Evolutionary conservation across 345 rosid species (phyloP).

Genomic region (Lenwebbia sp.): DNA sequence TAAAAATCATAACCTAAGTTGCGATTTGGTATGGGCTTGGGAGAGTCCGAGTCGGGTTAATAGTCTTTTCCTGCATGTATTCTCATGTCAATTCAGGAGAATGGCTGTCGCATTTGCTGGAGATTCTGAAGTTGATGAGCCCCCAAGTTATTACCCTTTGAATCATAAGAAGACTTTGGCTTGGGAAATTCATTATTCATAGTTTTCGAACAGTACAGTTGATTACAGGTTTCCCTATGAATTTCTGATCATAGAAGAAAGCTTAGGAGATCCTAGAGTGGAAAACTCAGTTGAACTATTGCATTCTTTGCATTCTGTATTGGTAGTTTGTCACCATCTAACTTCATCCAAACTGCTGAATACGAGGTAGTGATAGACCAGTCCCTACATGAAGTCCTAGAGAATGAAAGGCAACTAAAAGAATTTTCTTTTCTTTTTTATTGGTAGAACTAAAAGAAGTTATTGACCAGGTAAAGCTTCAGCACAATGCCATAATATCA

Average conservation of each 20-base stretch:
- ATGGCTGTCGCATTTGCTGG: not conserved
- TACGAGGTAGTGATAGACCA: not conserved
- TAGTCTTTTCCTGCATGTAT: not conserved
- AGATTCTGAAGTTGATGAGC: not conserved
- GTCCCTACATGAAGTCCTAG: not conserved
- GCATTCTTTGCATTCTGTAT: not conserved
- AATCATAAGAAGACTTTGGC: not conserved
- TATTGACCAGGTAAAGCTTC: not conserved
- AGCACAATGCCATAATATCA: not conserved
- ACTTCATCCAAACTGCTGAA: not conserved
- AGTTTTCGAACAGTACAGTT: not conserved
- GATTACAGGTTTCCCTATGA: not conserved
- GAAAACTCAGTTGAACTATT: not conserved
- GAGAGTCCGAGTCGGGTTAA: too few relatives aligned
- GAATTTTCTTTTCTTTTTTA: too few relatives aligned
- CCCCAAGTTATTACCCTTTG: not conserved
- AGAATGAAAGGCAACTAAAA: not conserved
- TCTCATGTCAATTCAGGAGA: not conserved
- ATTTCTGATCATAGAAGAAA: not conserved
- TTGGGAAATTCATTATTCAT: not conserved
- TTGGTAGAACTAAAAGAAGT: not conserved
- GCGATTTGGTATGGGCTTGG: too few relatives aligned
- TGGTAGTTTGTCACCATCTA: not conserved
- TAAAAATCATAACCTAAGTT: too few relatives aligned
- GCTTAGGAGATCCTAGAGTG: not conserved